These are phyloP conservation scores for Stachybotrys chlorohalonatus DNA, from an alignment of 2,329 filamentous ascomycete species.

Conservation along the genomic window DNA sequence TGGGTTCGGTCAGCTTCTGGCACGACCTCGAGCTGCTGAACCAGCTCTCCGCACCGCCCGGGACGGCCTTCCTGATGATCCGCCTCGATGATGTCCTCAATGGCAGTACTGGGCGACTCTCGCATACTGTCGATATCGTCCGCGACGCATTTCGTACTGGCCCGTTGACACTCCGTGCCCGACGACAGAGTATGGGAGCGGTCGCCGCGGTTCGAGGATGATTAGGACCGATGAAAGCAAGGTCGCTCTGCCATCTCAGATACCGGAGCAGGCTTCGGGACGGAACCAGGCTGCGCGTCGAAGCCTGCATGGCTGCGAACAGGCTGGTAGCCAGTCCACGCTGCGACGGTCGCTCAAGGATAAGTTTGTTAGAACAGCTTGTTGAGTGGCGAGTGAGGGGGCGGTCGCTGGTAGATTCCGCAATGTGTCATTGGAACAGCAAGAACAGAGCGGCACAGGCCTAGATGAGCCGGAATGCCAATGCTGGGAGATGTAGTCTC, in stretches of 20 bases:
- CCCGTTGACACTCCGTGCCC: constrained; percentile 6
- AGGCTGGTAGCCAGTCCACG: neutral
- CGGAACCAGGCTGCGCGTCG: constrained; percentile 35
- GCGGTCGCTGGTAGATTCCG: too few relatives aligned
- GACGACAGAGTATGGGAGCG: constrained; percentile 9
- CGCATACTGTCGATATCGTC: constrained; percentile 1
- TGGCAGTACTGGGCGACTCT: constrained; percentile 10
- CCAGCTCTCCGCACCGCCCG: constrained; percentile 6
- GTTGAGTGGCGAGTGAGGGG: too few relatives aligned
- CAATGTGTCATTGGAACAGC: too few relatives aligned
- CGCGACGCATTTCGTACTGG: neutral
- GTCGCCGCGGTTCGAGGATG: constrained; percentile 7
- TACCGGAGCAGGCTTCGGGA: constrained; percentile 58
- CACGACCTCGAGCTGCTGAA: constrained; percentile 20
- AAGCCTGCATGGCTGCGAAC: constrained; percentile 31
- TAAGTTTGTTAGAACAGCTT: too few relatives aligned
- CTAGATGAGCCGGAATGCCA: too few relatives aligned
- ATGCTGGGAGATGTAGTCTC: too few relatives aligned
- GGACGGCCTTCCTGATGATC: constrained; percentile 4
- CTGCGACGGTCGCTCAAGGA: too few relatives aligned
- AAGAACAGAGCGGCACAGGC: too few relatives aligned
- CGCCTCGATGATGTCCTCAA: constrained; percentile 11
- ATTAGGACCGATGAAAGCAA: constrained; percentile 39
- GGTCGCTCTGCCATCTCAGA: constrained; percentile 61
- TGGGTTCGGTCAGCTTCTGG: constrained; percentile 12